Percentiles rank a stretch among this genome's conserved stretches.
phyloP scores from a whole-genome alignment of 2,329 filamentous ascomycete species.

The Aspergillus pseudoterreus region DNA sequence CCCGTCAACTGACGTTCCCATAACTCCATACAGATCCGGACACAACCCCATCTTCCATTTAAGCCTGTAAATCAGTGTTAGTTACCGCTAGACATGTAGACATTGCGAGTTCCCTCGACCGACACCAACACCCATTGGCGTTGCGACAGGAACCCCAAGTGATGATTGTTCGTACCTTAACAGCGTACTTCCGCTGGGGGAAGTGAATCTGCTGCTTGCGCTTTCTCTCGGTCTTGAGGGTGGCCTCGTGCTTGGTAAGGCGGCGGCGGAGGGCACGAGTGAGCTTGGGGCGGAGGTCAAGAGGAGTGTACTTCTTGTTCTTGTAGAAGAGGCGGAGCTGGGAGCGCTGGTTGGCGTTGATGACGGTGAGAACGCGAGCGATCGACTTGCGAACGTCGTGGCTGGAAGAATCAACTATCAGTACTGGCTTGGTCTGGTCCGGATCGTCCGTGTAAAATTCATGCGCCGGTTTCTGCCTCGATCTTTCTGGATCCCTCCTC shows the following conservation, averaged over 20 bases:
- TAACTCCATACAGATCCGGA: slow-evolving; percentile 36
- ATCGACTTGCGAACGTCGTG: slow-evolving; percentile 99
- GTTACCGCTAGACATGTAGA: not conserved
- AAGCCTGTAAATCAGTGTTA: slow-evolving; percentile 24
- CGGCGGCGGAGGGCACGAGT: slow-evolving; percentile 96
- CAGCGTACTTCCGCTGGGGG: slow-evolving; percentile 96
- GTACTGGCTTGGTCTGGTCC: slow-evolving; percentile 12
- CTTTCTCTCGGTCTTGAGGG: slow-evolving; percentile 83
- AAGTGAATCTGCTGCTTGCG: slow-evolving; percentile 96
- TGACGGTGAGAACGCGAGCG: slow-evolving; percentile 96
- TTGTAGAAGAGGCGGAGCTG: slow-evolving; percentile 99
- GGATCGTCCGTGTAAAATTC: slow-evolving; percentile 3
- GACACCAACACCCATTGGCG: too few relatives aligned
- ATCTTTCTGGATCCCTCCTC: not conserved
- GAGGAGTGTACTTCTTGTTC: slow-evolving; percentile 98
- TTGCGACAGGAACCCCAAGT: too few relatives aligned
- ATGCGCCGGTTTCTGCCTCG: not conserved
- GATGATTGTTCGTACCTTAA: slow-evolving; percentile 68
- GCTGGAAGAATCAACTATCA: slow-evolving; percentile 50
- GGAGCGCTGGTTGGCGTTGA: slow-evolving; percentile 98
- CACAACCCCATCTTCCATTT: slow-evolving; percentile 21
- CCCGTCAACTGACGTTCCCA: slow-evolving; percentile 30
- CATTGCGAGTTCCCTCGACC: too few relatives aligned
- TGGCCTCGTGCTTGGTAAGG: slow-evolving; percentile 86
- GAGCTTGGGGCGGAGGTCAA: slow-evolving; percentile 97